A percentile compares a stretch with the other conserved stretches of the same genome.
Evolutionary conservation across 2,329 filamentous ascomycete genomes (phyloP).

Genomic region (Monilinia aucupariae): DNA sequence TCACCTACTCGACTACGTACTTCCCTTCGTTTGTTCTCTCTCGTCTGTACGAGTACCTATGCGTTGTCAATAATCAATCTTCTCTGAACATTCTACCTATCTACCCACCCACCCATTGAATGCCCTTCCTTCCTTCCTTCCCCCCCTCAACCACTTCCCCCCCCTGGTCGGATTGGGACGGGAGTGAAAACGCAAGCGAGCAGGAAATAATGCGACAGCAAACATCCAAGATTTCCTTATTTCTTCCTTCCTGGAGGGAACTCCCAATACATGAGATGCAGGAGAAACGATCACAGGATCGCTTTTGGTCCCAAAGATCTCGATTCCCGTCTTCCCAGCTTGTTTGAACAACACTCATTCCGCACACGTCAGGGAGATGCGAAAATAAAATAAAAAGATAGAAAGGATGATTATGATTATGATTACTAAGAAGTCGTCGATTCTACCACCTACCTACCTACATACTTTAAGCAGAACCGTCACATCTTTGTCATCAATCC

Average conservation of each 20-base stretch:
- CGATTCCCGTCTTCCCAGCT: background rate
- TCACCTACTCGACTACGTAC: too few relatives aligned
- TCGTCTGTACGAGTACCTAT: too few relatives aligned
- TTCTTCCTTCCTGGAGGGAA: background rate
- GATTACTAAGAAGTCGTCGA: too few relatives aligned
- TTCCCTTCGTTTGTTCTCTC: too few relatives aligned
- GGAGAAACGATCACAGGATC: conserved; percentile 15
- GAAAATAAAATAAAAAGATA: background rate
- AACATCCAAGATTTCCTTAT: background rate
- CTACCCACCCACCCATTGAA: too few relatives aligned
- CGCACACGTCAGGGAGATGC: background rate
- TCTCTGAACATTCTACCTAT: too few relatives aligned
- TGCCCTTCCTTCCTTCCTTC: too few relatives aligned
- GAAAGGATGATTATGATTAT: background rate
- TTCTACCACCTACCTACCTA: background rate
- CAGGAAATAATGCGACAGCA: too few relatives aligned
- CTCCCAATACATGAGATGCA: background rate
- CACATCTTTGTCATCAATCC: background rate
- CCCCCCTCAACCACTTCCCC: background rate
- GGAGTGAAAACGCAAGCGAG: conserved; percentile 1
- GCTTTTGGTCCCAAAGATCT: conserved; percentile 12
- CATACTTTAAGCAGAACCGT: background rate
- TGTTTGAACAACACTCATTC: background rate
- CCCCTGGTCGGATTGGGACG: conserved; percentile 8
- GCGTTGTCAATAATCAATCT: too few relatives aligned